These are phyloP conservation scores for Phialocephala sp. DNA, from an alignment of 2,329 filamentous ascomycete species.

Conservation along the genomic window DNA sequence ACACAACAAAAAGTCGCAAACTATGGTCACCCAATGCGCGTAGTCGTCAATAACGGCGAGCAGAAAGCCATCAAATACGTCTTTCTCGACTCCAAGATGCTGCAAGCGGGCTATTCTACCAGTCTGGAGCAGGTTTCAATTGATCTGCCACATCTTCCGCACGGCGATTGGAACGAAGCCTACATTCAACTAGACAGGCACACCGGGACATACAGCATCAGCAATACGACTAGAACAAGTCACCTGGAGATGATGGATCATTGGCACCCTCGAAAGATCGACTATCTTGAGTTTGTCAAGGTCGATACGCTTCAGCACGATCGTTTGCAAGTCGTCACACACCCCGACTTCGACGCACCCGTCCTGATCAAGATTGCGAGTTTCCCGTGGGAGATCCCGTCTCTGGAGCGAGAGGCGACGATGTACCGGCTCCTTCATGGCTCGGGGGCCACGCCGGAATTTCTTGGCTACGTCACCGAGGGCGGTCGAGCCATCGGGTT, in stretches of 20 bases:
- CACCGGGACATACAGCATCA: neutral
- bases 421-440: slow-evolving; percentile 15
- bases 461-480: slow-evolving; percentile 20
- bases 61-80: slow-evolving; percentile 10
- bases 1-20: neutral
- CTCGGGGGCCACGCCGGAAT: slow-evolving; percentile 19
- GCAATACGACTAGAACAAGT: neutral
- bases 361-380: slow-evolving; percentile 18
- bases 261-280: slow-evolving; percentile 16
- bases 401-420: slow-evolving; percentile 11
- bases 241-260: neutral
- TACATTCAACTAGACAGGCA: slow-evolving; percentile 6
- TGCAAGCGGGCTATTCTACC: slow-evolving; percentile 3
- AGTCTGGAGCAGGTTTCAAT: neutral
- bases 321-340: slow-evolving; percentile 17
- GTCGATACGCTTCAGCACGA: slow-evolving; percentile 16
- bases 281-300: slow-evolving; percentile 12
- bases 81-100: slow-evolving; percentile 10
- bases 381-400: slow-evolving; percentile 12
- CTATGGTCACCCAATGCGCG: slow-evolving; percentile 5
- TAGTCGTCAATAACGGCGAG: neutral
- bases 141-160: slow-evolving; percentile 3
- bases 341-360: slow-evolving; percentile 15
- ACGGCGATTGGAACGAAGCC: slow-evolving; percentile 12
- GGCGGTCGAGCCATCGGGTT: slow-evolving; percentile 15